Conservation (phyloP, 306 rosid genomes). For the Quercus wislizeni region DNA sequence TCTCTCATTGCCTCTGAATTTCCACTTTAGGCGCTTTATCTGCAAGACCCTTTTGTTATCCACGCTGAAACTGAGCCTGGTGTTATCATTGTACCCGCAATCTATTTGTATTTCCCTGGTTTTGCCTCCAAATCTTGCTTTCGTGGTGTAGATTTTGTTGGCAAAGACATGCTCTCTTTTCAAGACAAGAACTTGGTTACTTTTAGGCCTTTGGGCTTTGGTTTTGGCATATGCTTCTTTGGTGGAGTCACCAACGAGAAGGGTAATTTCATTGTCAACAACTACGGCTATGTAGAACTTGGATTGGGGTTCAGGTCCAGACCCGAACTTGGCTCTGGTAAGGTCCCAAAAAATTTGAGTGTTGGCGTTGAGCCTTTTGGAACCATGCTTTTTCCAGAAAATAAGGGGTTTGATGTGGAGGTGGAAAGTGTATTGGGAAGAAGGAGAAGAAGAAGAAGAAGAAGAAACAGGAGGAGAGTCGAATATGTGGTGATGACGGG, state of each 20-base stretch:
- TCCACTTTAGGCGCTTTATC: constrained; percentile 71
- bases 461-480: constrained; percentile 46
- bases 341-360: constrained; percentile 70
- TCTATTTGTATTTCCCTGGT: constrained; percentile 64
- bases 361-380: constrained; percentile 51
- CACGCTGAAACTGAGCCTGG: constrained; percentile 46
- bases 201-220: constrained; percentile 32
- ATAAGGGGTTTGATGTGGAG: constrained; percentile 68
- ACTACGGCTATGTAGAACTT: constrained; percentile 76
- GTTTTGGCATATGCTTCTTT: constrained; percentile 59
- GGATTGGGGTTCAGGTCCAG: constrained; percentile 67
- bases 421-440: constrained; percentile 37
- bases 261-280: constrained; percentile 50
- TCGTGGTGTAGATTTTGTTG: constrained; percentile 52
- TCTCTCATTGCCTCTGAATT: constrained; percentile 77
- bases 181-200: constrained; percentile 40
- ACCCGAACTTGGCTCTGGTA: constrained; percentile 53
- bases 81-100: constrained; percentile 39
- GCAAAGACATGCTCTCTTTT: constrained; percentile 77
- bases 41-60: constrained; percentile 50
- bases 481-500: constrained; percentile 39
- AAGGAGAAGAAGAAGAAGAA: constrained; percentile 5
- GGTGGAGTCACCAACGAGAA: constrained; percentile 60
- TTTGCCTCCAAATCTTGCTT: constrained; percentile 59
- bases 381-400: constrained; percentile 83